Evolutionary conservation across 495 filamentous ascomycete genomes (phyloP), one percentile per base, ranked within the genome.

Genomic region (Penicillium macrosclerotiorum): DNA sequence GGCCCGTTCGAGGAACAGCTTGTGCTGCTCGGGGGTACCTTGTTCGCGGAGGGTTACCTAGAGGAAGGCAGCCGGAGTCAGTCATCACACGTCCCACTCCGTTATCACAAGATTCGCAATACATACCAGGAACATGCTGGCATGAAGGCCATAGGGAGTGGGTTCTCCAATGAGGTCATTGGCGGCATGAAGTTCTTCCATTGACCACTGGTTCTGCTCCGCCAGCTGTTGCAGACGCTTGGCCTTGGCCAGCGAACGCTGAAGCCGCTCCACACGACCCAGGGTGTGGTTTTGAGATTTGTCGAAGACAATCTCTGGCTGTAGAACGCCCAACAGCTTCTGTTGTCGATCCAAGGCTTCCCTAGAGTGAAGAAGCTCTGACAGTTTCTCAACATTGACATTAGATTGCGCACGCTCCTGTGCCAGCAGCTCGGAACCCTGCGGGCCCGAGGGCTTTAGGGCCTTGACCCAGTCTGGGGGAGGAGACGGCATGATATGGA

Each of bases 21-120:
- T 75, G 47, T 81, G 77, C 59, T 89, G 85, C 58, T 87, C 83
- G 8, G 81, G 72, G 17, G 76, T 86, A 22, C 81, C 79, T 69
- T 88, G 85, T 47, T 83, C 82, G 3, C 76, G 70, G 22, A 89
- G 72, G n/a, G 83, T 86, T 3, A 81, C 79, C 71, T 75, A 67
- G 6, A 30, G 5, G 11, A 35, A 8, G n/a, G 17, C n/a, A n/a
- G n/a, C n/a, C 17, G 11, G 16, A 12, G 12, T 6, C n/a, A 30
- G 38, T 56, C 35, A 34, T 49, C 37, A 32, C 30, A 25, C 27
- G 5, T 32, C 38, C 17, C 11, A 1, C 18, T 18, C n/a, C 18
- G 4, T 27, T 22, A 3, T 25, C 2, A 18, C 7, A 2, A 5
- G 31, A 14, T 17, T 12, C 0, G 8, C 7, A 17, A 31, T 11